Evolutionary conservation across 176 grass and related monocot genomes (phyloP), one percentile per base, ranked within the genome.

Genomic region (Cocos nucifera): DNA sequence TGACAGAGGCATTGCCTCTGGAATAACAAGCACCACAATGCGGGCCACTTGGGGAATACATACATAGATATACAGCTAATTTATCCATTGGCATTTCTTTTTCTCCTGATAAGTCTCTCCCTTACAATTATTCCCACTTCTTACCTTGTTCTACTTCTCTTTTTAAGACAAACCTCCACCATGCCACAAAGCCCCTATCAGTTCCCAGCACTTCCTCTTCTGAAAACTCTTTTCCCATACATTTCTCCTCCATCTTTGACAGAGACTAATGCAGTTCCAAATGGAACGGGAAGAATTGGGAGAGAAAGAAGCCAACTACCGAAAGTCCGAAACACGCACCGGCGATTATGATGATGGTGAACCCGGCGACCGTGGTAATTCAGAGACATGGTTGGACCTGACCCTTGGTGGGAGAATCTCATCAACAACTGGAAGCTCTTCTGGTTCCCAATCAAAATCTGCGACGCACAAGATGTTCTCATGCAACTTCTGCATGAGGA

Each of bases 401-500:
- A 80, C 81, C 24, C 49, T 82, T 19, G 59, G 58, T 62, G 32
- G 17, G 56, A 12, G 35, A 44, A 44, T 44, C 35, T 44, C 35
- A 44, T 57, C 58, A 44, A 14, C 35, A 14, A 64, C 61, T 14
- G 67, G 78, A 72, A 82, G 63, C 28, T 62, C 51, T 50, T 30
- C 61, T 16, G 74, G 56, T 59, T 52, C 52, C 55, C 80, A 88
- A 61, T 9, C 81, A 4, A 63, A 58, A 50, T 54, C 64, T 17
- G 28, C 64, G 17, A 57, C 75, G 19, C 89, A 80, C 22, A 82
- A 86, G 65, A 95, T 69, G 18, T 89, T 95, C 78, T 85, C 89
- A 39, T 95, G 89, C 79, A 89, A 95, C 72, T 95, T 84, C 75
- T 95, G 85, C 81, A 85, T 82, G 81, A 83, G 75, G 55, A 95